A percentile compares a stretch with the other conserved stretches of the same genome.
Evolutionary conservation across 768 basidiomycete species (phyloP).

Genomic region (Kwoniella mangroviensis): DNA sequence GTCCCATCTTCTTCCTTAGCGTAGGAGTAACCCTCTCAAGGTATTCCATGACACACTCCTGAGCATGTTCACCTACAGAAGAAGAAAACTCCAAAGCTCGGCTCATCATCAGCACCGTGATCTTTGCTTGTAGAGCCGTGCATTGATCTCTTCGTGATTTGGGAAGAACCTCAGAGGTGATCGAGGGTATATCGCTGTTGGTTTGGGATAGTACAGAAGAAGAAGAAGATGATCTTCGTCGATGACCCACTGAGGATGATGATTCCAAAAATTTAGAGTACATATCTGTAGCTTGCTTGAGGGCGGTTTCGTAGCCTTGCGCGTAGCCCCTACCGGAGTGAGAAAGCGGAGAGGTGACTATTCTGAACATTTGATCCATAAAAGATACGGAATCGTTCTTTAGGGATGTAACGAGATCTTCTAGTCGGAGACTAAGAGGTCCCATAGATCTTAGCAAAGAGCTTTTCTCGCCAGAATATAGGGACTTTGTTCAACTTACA

Average conservation of each 20-base stretch:
- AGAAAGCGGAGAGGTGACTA: neutral
- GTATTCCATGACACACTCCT: constrained; percentile 7
- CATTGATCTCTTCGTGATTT: constrained; percentile 1
- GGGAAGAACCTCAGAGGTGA: neutral
- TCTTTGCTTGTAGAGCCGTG: neutral
- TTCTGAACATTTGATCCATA: neutral
- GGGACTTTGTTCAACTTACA: constrained; percentile 12
- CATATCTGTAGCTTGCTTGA: neutral
- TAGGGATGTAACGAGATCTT: neutral
- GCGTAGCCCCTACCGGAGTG: neutral
- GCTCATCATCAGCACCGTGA: neutral
- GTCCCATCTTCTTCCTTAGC: constrained; percentile 14
- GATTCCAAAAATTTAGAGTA: neutral
- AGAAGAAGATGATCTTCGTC: neutral
- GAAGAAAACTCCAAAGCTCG: constrained; percentile 4
- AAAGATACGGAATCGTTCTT: neutral
- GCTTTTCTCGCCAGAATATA: too few species aligned
- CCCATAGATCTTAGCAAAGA: too few species aligned
- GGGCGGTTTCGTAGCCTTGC: neutral
- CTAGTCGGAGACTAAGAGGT: too few species aligned
- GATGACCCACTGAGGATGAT: too few species aligned
- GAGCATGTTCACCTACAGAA: constrained; percentile 9
- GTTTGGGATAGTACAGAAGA: too few species aligned
- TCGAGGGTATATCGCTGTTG: too few species aligned
- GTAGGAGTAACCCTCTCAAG: constrained; percentile 1